A percentile compares a stretch with the other conserved stretches of the same genome.
phyloP scores from a whole-genome alignment of 1,139 yeast species.

The Yamadazyma friedrichii region DNA sequence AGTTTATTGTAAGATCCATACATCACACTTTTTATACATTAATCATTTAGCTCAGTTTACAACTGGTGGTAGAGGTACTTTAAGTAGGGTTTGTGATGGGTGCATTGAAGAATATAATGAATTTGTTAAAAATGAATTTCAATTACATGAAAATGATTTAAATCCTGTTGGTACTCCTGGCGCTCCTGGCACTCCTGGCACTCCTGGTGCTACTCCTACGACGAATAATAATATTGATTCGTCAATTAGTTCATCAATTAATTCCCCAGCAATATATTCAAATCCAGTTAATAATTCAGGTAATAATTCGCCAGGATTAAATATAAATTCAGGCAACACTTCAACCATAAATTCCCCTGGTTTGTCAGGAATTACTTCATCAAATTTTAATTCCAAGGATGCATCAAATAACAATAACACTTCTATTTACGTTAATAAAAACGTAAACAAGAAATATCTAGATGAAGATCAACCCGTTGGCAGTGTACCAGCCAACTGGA shows the following conservation, averaged over 20 bases:
- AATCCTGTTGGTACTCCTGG: neutral
- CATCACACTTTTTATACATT: conserved; percentile 55
- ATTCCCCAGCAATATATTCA: neutral
- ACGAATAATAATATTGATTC: neutral
- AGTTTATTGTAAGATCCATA: conserved; percentile 74
- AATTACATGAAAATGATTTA: neutral
- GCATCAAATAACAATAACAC: neutral
- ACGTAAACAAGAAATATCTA: conserved; percentile 10
- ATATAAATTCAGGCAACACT: neutral
- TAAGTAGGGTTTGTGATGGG: conserved; percentile 74
- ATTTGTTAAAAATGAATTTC: conserved; percentile 39
- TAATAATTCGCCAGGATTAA: neutral
- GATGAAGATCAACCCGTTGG: conserved; percentile 14
- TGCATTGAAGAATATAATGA: conserved; percentile 73
- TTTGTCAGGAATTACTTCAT: neutral
- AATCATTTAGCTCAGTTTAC: conserved; percentile 72
- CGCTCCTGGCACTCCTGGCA: neutral
- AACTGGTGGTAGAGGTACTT: conserved; percentile 70
- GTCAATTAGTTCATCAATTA: neutral
- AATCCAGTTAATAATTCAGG: neutral
- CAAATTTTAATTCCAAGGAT: neutral
- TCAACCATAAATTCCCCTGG: neutral
- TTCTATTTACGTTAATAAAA: conserved; percentile 6
- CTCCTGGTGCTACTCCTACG: neutral
- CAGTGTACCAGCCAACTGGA: conserved; percentile 75